phyloP scores from a whole-genome alignment of 768 basidiomycete species.

The Mycena rebaudengoi region DNA sequence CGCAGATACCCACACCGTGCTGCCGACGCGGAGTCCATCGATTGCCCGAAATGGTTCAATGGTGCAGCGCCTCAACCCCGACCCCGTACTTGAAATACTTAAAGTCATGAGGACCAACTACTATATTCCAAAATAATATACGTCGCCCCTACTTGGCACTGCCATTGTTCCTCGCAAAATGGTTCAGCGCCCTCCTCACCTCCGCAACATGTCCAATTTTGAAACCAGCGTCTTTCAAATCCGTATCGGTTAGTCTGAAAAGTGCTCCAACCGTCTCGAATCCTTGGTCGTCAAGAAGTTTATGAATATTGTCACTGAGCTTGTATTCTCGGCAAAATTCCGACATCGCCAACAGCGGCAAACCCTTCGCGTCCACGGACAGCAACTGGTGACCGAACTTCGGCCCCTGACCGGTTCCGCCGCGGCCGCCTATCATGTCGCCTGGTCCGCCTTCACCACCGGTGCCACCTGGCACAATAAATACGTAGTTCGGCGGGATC shows the following conservation, averaged over 20 bases:
- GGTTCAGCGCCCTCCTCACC: background rate
- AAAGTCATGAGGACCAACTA: background rate
- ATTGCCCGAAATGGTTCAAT: background rate
- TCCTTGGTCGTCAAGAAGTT: background rate
- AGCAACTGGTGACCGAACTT: too few species aligned
- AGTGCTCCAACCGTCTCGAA: background rate
- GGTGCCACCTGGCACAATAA: background rate
- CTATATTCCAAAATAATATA: slow-evolving; percentile 3
- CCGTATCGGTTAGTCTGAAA: background rate
- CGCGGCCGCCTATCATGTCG: background rate
- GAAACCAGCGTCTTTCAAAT: background rate
- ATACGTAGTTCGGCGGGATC: background rate
- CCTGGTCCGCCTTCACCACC: background rate
- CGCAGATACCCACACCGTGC: too few species aligned
- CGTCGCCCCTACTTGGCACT: background rate
- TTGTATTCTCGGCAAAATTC: background rate
- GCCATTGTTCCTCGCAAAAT: background rate
- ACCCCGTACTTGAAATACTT: background rate
- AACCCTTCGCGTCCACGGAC: background rate
- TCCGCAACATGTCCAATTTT: slow-evolving; percentile 9
- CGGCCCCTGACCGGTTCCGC: background rate
- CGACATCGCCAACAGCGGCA: background rate
- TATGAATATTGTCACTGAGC: background rate
- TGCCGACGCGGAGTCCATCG: background rate
- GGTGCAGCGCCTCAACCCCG: background rate